Evolutionary conservation across 768 basidiomycete species (phyloP), one percentile per base, ranked within the genome.

Genomic region (Collybiopsis luxurians): DNA sequence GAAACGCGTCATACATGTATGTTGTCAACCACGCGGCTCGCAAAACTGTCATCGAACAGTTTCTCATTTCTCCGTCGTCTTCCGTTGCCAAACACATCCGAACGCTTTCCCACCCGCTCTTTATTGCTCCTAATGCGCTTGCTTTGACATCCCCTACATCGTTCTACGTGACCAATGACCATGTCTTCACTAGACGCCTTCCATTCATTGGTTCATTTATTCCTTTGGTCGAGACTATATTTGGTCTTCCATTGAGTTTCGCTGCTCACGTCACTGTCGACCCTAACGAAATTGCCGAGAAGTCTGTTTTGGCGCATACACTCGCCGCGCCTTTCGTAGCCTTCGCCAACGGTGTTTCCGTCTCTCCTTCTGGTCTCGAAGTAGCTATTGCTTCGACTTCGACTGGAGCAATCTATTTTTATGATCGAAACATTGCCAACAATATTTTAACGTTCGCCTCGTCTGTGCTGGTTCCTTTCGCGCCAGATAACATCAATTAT

Each of bases 91-190:
- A 60, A 7, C 74, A 88, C 70, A 66, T 87, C 30, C 82, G 82
- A 60, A 89, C 87, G 9, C 75, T 90, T 43, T 71, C 76, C 19
- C 81, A 82, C 15, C 76, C 76, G 3, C 78, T 78, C 53, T 84
- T 89, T 61, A 68, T 85, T 28, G 76, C 87, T 10, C 85, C 88
- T 26, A 91, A 91, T 64, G 74, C 84, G 2, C 66, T 91, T 57
- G 82, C 87, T 17, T 67, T 87, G 30, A 85, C 87, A 9, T 81
- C 85, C 42, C 81, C 84, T 1, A 77, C 80, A 56, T 80, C 85
- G 1, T 90, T 91, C 67, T 90, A 85, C 63, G 78, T 90, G 48
- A 80, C 81, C 40, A 87, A 91, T 64, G 89, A 91, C 66, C 89
- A 91, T 63, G 69, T 81, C 34, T 66, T 88, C 63, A 89, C 86